Conservation (phyloP, 2,329 filamentous ascomycete species). For the Aspergillus brasiliensis region DNA sequence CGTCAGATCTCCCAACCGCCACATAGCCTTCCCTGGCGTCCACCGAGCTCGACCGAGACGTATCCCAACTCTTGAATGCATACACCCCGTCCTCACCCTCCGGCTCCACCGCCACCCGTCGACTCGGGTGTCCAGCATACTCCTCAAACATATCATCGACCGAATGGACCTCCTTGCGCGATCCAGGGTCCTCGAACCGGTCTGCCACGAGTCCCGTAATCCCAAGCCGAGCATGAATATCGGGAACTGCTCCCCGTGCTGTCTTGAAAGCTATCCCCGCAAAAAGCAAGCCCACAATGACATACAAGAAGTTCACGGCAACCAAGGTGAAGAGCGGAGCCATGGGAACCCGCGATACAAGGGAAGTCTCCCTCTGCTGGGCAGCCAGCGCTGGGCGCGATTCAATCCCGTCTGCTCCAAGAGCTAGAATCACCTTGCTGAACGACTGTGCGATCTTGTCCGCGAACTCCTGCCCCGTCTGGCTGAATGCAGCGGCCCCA, state of each 20-base stretch:
- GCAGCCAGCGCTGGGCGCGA: neutral
- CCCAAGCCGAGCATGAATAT: conserved; percentile 3
- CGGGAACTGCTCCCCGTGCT: neutral
- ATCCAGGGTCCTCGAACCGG: neutral
- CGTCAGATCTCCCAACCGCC: neutral
- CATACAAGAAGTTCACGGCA: conserved; percentile 1
- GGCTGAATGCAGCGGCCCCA: neutral
- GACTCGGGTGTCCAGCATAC: neutral
- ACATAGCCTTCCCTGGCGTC: neutral
- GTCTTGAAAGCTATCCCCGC: neutral
- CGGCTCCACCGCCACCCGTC: neutral
- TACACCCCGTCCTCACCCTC: neutral
- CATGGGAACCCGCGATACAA: neutral
- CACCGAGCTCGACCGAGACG: neutral
- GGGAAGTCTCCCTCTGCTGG: neutral
- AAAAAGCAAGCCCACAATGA: neutral
- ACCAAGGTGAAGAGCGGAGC: conserved; percentile 4
- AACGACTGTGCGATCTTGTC: conserved; percentile 1
- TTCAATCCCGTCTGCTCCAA: neutral
- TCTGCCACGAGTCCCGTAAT: neutral
- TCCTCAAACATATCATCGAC: conserved; percentile 1
- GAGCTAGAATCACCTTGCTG: neutral
- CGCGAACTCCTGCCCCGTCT: conserved; percentile 7
- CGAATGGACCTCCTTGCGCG: neutral
- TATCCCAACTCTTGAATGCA: neutral